These are phyloP conservation scores for Aspergillus homomorphus DNA, from an alignment of 495 filamentous ascomycete genomes.

Conservation along the genomic window DNA sequence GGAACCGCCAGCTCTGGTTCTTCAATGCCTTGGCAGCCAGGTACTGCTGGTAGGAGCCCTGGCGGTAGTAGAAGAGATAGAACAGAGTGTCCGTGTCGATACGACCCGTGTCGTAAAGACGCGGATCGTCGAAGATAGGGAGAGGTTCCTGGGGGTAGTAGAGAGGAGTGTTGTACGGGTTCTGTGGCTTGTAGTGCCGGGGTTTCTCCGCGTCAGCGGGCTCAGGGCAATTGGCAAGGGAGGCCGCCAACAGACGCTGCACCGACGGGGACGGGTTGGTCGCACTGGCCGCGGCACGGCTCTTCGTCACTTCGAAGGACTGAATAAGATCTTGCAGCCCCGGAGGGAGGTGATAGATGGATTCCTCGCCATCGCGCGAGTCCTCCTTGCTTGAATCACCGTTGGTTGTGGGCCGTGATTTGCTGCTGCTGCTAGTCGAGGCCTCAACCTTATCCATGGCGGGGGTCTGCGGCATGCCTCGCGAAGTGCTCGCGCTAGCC, in stretches of 20 bases:
- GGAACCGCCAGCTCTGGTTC: constrained; percentile 96
- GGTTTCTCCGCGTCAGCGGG: constrained; percentile 77
- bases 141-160: constrained; percentile 93
- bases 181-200: constrained; percentile 76
- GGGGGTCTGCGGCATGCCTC: constrained; percentile 41
- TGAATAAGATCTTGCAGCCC: constrained; percentile 86
- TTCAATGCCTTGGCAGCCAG: constrained; percentile 95
- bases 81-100: constrained; percentile 97
- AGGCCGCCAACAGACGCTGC: constrained; percentile 68
- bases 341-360: constrained; percentile 91
- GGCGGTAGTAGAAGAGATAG: constrained; percentile 98
- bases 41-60: constrained; percentile 93
- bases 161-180: constrained; percentile 70
- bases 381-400: constrained; percentile 34
- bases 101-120: constrained; percentile 67
- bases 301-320: constrained; percentile 82
- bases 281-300: constrained; percentile 45
- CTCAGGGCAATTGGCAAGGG: constrained; percentile 68
- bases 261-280: constrained; percentile 56
- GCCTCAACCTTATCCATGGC: constrained; percentile 44
- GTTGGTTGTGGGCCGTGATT: constrained; percentile 30
- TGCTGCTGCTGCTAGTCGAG: constrained; percentile 8
- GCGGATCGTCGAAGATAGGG: constrained; percentile 83
- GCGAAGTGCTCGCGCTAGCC: constrained; percentile 26
- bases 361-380: constrained; percentile 61